Base-by-base conservation (phyloP, 2,329 filamentous ascomycete genomes). In the Botrytis hyacinthi region DNA sequence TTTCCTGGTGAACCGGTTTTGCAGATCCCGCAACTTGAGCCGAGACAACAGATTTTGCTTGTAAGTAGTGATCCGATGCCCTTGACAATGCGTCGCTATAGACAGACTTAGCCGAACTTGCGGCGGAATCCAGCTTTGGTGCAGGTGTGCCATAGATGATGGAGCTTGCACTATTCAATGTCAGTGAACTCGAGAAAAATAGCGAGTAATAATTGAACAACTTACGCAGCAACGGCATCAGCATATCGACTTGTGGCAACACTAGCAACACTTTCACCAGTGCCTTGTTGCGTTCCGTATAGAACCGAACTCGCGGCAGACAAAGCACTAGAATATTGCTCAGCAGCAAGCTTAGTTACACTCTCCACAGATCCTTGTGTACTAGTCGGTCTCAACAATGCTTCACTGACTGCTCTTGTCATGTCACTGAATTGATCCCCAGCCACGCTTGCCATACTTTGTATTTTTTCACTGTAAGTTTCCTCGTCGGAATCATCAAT, bases 11-110 rank as follows among this genome's bases (percentile, higher is more conserved):
- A 6, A 88, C 86, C 12, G 92, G 92, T 78, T 92, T 88, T 1
- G 91, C 88, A 37, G 90, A 90, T 46, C 91, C 92, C 42, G 88
- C 89, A 57, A 93, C 86, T 78, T 93, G 88, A 6, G 85, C 87
- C 1, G 91, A 93, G 2, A 92, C 85, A 40, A 89, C 85, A 1
- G 91, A 91, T 78, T 90, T 88, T 16, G 92, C 92, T 35, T 89
- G 88, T 0, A 87, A 87, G 77, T 93, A 93, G 71, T 91, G 90
- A 59, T 89, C 85, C n/a, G 89, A 88, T 6, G 92, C 93, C 59
- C 87, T 84, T 61, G 87, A 88, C 16, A 92, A 82, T 32, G 92
- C 92, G 37, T 87, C 87, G 14, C 87, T 87, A 81, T 93, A 94
- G 12, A 87, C 88, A 10, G 86, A 86, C 74, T 86, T 84, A 7